Conservation (phyloP, 805 yeast species). For the Wickerhamomyces queroliae region DNA sequence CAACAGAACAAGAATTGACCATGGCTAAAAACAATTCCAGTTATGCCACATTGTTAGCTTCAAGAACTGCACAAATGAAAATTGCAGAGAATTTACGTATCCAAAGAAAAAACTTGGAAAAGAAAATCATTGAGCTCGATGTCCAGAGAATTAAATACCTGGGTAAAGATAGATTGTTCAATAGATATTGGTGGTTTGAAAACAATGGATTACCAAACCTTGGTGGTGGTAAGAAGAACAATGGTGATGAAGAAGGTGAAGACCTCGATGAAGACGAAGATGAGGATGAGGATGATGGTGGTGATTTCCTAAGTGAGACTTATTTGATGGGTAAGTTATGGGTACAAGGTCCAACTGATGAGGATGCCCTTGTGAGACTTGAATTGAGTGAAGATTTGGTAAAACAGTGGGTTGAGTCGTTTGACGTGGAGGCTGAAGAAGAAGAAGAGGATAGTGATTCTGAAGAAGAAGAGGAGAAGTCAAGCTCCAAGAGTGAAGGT, state of each 20-base stretch:
- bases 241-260: conserved; percentile 22
- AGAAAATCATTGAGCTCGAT: conserved; percentile 60
- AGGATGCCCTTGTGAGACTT: conserved; percentile 27
- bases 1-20: conserved; percentile 33
- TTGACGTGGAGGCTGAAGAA: not conserved
- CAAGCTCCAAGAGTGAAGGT: conserved; percentile 20
- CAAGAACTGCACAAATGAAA: conserved; percentile 33
- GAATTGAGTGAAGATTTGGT: conserved; percentile 26
- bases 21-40: conserved; percentile 33
- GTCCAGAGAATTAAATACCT: conserved; percentile 69
- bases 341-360: conserved; percentile 81
- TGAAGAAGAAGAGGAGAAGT: conserved; percentile 13
- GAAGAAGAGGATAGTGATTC: conserved; percentile 13
- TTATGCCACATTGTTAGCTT: conserved; percentile 37
- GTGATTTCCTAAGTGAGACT: conserved; percentile 42
- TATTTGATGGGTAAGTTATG: conserved; percentile 81
- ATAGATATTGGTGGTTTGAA: conserved; percentile 96
- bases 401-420: conserved; percentile 21
- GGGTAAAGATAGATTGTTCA: conserved; percentile 80
- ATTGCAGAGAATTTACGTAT: conserved; percentile 39
- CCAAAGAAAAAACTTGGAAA: conserved; percentile 51
- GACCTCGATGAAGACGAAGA: conserved; percentile 35
- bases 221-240: conserved; percentile 28
- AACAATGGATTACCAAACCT: conserved; percentile 68
- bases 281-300: conserved; percentile 34